Evolutionary conservation across 345 rosid species (phyloP).

Genomic region (Murraya paniculata): DNA sequence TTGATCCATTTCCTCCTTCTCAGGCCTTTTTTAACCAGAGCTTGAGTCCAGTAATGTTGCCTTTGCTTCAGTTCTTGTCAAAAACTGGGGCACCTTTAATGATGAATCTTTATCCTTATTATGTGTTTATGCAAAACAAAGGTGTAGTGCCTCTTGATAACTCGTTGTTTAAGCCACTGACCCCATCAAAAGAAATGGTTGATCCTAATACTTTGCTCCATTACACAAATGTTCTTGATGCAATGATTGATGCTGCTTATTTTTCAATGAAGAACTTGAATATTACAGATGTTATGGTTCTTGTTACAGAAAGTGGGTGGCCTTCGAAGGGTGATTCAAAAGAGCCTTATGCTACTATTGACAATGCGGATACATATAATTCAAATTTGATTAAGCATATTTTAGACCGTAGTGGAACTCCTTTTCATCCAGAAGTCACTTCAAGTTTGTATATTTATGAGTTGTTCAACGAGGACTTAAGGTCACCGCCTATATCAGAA

Average conservation of each 20-base stretch:
- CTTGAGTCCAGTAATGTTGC: slow-evolving; percentile 58
- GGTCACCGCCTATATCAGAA: slow-evolving; percentile 76
- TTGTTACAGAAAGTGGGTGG: slow-evolving; percentile 91
- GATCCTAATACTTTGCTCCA: slow-evolving; percentile 94
- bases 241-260: slow-evolving; percentile 92
- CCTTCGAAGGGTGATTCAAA: slow-evolving; percentile 77
- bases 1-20: slow-evolving; percentile 87
- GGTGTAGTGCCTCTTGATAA: slow-evolving; percentile 94
- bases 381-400: slow-evolving; percentile 93
- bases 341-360: slow-evolving; percentile 83
- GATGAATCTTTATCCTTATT: slow-evolving; percentile 98
- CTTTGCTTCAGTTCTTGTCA: slow-evolving; percentile 80
- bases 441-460: slow-evolving; percentile 79
- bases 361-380: slow-evolving; percentile 84
- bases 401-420: slow-evolving; percentile 74
- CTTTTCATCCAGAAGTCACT: slow-evolving; percentile 80
- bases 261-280: slow-evolving; percentile 90
- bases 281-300: slow-evolving; percentile 69
- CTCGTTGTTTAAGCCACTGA: slow-evolving; percentile 82
- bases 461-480: slow-evolving; percentile 83
- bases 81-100: slow-evolving; percentile 79
- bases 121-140: slow-evolving; percentile 91
- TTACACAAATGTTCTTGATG: slow-evolving; percentile 92
- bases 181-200: slow-evolving; percentile 92
- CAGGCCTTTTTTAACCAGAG: slow-evolving; percentile 94